These are phyloP conservation scores for Neonectria punicea DNA, from an alignment of 2,329 filamentous ascomycete species.

Conservation along the genomic window DNA sequence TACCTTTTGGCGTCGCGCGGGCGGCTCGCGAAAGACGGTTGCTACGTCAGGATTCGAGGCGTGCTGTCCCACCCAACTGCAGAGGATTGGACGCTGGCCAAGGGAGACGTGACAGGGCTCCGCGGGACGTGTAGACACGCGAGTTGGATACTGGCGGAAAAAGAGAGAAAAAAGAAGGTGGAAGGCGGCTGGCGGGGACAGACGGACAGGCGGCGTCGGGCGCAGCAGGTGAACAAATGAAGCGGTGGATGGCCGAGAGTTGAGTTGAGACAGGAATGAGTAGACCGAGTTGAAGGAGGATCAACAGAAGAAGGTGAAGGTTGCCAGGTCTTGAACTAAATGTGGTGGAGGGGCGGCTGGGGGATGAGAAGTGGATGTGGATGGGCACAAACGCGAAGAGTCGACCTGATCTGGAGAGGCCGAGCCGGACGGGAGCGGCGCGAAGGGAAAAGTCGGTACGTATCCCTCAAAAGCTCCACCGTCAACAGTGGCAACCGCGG, in stretches of 20 bases:
- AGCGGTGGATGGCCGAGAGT: conserved; percentile 15
- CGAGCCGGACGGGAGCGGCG: conserved; percentile 30
- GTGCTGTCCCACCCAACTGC: conserved; percentile 42
- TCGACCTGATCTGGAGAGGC: conserved; percentile 28
- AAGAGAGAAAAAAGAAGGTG: conserved; percentile 3
- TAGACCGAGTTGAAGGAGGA: conserved; percentile 29
- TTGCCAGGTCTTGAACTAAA: conserved; percentile 30
- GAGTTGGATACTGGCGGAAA: conserved; percentile 18
- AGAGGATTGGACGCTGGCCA: conserved; percentile 40
- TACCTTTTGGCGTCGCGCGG: conserved; percentile 44
- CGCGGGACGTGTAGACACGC: conserved; percentile 37
- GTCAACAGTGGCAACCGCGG: conserved; percentile 66
- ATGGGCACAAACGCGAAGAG: conserved; percentile 40
- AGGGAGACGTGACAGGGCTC: conserved; percentile 33
- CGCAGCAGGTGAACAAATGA: conserved; percentile 12
- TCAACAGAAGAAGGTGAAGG: conserved; percentile 32
- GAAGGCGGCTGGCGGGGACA: conserved; percentile 10
- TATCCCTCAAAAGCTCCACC: conserved; percentile 35
- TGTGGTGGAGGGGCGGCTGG: conserved; percentile 40
- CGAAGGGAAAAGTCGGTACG: conserved; percentile 31
- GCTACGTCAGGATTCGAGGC: conserved; percentile 45
- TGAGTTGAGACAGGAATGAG: conserved; percentile 17
- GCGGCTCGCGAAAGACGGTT: conserved; percentile 47
- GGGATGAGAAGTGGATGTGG: conserved; percentile 28
- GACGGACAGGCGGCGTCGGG: conserved; percentile 22